Conservation (phyloP, 345 rosid species). For the Acer saccharum region DNA sequence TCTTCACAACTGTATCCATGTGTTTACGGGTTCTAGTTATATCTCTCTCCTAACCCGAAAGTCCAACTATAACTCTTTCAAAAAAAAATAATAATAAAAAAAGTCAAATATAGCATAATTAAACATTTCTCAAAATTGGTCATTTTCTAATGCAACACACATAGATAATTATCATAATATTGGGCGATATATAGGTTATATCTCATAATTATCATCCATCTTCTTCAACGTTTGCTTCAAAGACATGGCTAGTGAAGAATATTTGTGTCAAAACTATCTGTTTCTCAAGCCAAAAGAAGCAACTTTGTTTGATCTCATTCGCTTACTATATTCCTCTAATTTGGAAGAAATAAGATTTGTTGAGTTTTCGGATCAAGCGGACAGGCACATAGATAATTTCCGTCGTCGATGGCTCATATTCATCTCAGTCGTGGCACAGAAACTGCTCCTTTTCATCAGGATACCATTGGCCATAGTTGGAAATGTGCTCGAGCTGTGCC, state of each 20-base stretch:
- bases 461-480: slow-evolving; percentile 30
- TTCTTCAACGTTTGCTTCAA: background rate
- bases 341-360: slow-evolving; percentile 28
- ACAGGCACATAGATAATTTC: slow-evolving; percentile 20
- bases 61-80: too few relatives aligned
- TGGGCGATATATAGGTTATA: too few relatives aligned
- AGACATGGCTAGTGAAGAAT: slow-evolving; percentile 13
- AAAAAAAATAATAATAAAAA: too few relatives aligned
- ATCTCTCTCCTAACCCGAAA: too few relatives aligned
- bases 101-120: too few relatives aligned
- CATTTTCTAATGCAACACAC: too few relatives aligned
- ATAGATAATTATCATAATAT: too few relatives aligned
- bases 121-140: too few relatives aligned
- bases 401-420: slow-evolving; percentile 54
- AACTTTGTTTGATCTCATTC: slow-evolving; percentile 34
- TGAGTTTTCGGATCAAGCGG: slow-evolving; percentile 20
- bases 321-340: slow-evolving; percentile 36
- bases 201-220: background rate
- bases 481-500: slow-evolving; percentile 28
- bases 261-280: slow-evolving; percentile 28
- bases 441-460: slow-evolving; percentile 29
- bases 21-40: too few relatives aligned
- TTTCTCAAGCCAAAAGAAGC: slow-evolving; percentile 46
- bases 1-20: too few relatives aligned
- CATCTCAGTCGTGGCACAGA: slow-evolving; percentile 47